Conservation (phyloP, 148 eudicot genomes). For the Chenopodium berlandieri region DNA sequence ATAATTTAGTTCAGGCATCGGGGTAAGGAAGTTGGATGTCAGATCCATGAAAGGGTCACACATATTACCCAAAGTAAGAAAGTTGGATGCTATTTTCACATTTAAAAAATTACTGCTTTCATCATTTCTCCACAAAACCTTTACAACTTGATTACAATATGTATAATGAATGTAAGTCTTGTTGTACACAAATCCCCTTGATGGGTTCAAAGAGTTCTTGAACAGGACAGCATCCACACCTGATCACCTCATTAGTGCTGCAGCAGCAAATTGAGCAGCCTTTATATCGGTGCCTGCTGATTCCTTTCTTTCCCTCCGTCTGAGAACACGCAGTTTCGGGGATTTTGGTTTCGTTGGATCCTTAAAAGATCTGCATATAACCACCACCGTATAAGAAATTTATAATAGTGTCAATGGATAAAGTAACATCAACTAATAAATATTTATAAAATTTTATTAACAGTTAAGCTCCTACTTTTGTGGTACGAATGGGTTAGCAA, state of each 20-base stretch:
- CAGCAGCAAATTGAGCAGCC: constrained; percentile 47
- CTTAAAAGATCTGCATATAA: constrained; percentile 50
- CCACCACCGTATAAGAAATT: not conserved
- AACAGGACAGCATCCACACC: constrained; percentile 25
- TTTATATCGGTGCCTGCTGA: constrained; percentile 21
- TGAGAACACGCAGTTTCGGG: constrained; percentile 56
- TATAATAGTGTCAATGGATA: not conserved
- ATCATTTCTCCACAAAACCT: constrained; percentile 7
- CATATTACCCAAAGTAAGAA: too few species aligned
- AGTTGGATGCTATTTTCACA: not conserved
- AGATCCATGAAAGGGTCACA: too few species aligned
- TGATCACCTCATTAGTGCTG: constrained; percentile 63
- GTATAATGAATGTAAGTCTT: constrained; percentile 6
- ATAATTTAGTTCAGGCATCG: too few species aligned
- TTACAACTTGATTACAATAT: constrained; percentile 1
- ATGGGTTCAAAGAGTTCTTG: constrained; percentile 62
- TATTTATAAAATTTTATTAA: not conserved
- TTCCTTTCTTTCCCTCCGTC: constrained; percentile 54
- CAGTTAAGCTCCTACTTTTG: constrained; percentile 44
- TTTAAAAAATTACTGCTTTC: not conserved
- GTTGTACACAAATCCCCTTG: constrained; percentile 1
- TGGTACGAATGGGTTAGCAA: constrained; percentile 68
- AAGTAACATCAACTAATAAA: not conserved
- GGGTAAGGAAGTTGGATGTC: too few species aligned
- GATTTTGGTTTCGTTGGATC: constrained; percentile 73